Base-by-base conservation (phyloP, 2,329 filamentous ascomycete genomes). In the Neonectria ditissima region DNA sequence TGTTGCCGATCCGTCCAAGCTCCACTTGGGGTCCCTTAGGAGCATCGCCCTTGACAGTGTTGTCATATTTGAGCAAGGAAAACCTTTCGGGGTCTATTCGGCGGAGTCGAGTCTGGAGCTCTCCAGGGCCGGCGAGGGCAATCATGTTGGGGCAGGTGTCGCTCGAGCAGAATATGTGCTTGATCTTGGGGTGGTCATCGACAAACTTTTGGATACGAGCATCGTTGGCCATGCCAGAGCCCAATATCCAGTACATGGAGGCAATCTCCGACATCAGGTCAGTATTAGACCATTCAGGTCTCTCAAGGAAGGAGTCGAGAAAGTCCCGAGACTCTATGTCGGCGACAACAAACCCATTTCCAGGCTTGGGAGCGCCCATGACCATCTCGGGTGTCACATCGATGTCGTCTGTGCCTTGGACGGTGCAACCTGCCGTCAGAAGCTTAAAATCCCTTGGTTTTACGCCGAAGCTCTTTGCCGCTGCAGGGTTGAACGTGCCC, bases 311-410 rank as follows among this genome's bases (percentile, higher is more conserved):
- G 6, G 86, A 79, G 13, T 90, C 87, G 26, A 98, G 80, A 72
- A 96, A 94, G 8, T 89, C 87, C 1, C 76, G 65, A 14, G 89
- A 86, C 1, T 93, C 92, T 8, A 99, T 77, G 70, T 98, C 94
- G 43, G 97, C 82, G 8, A 99, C 83, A 9, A 92, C 91, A 67
- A 97, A 84, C 2, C 93, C 94, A 59, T 84, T 87, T 11, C 94
- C 94, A 6, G 86, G 83, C 59, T 89, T 84, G 3, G 84, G 79
- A 11, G 89, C 82, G 1, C 86, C 93, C 55, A 99, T 75, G 1
- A 98, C 94, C 90, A 97, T 96, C 0, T 96, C 92, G 1, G 95
- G 91, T 0, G 91, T 96, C 30, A 99, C 87, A 0, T 85, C 86
- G 7, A 82, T 83, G 5, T 93, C 94, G 70, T 91, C 86, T 14